Evolutionary conservation across 345 rosid genomes (phyloP), one percentile per base, ranked within the genome.

Genomic region (Barbarea vulgaris): DNA sequence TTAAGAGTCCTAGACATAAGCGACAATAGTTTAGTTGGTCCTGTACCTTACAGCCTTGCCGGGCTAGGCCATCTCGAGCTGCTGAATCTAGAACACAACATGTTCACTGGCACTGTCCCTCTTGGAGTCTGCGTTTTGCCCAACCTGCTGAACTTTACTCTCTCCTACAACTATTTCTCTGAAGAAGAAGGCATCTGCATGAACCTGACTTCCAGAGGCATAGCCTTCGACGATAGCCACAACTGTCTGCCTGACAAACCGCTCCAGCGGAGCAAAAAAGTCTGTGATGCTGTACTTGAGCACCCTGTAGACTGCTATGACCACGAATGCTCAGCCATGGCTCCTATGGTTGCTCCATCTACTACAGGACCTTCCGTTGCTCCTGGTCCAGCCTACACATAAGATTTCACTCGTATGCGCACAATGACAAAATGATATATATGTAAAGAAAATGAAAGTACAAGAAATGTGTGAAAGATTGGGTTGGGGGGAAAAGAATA

Each of bases 221-320:
- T 84, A 34, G 80, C 53, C 55, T 86, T 82, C 10, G 96, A 91
- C 46, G 96, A 94, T 53, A 80, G 93, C 22, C 53, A 81, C 8
- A 94, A 94, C 67, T 94, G 97, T 80, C 81, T 94, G 73, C 91
- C 89, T 0, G 83, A 88, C 61, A 91, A 84, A 83, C 88, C 86
- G 4, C 52, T 56, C n/a, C 98, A 94, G 72, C 81, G 93, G 80
- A 89, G 85, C 76, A 58, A 81, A 81, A 74, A 87, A 80, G 87
- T 62, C 48, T 94, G 98, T 33, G 52, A 79, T 39, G 77, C 79
- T 0, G 88, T 81, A 30, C 77, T 82, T 9, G 93, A 88, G 79
- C 90, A 89, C 72, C 96, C 93, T 0, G 76, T 88, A 1, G 93
- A 93, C 72, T 93, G 98, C 73, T 86, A 75, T 21, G 84, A 85